These are phyloP conservation scores for Cercospora zeae-maydis DNA, from an alignment of 2,329 filamentous ascomycete genomes.

Conservation along the genomic window DNA sequence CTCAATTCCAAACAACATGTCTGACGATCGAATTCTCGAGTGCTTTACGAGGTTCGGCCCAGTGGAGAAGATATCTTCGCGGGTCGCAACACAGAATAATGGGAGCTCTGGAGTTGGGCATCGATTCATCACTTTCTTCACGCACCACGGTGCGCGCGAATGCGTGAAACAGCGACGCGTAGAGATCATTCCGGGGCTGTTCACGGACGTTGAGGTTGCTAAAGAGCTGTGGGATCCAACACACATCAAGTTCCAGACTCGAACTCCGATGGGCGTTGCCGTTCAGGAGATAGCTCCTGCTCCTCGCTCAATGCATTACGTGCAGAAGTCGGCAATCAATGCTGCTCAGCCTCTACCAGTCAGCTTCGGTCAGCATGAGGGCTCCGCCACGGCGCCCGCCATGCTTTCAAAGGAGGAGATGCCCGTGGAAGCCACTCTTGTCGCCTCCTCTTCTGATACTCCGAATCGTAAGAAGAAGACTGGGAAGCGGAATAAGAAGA, in stretches of 20 bases:
- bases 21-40: background rate
- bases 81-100: too few relatives aligned
- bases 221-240: slow-evolving; percentile 16
- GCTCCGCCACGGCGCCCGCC: background rate
- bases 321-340: slow-evolving; percentile 7
- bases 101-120: too few relatives aligned
- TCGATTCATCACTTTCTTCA: slow-evolving; percentile 12
- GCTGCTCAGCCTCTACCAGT: background rate
- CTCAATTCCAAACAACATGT: slow-evolving; percentile 1
- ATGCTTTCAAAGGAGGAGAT: background rate
- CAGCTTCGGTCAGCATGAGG: background rate
- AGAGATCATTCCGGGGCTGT: slow-evolving; percentile 2
- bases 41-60: slow-evolving; percentile 19
- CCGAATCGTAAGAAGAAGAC: slow-evolving; percentile 22
- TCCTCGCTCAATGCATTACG: slow-evolving; percentile 7
- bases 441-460: slow-evolving; percentile 20
- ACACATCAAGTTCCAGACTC: slow-evolving; percentile 1
- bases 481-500: slow-evolving; percentile 18
- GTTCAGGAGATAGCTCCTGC: background rate
- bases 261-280: background rate
- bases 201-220: slow-evolving; percentile 13
- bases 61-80: slow-evolving; percentile 1
- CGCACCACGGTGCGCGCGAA: background rate
- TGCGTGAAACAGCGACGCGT: background rate
- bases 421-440: slow-evolving; percentile 20